Evolutionary conservation across 1,284 basidiomycete species (phyloP).

Genomic region (Salmacisia buchloeana): DNA sequence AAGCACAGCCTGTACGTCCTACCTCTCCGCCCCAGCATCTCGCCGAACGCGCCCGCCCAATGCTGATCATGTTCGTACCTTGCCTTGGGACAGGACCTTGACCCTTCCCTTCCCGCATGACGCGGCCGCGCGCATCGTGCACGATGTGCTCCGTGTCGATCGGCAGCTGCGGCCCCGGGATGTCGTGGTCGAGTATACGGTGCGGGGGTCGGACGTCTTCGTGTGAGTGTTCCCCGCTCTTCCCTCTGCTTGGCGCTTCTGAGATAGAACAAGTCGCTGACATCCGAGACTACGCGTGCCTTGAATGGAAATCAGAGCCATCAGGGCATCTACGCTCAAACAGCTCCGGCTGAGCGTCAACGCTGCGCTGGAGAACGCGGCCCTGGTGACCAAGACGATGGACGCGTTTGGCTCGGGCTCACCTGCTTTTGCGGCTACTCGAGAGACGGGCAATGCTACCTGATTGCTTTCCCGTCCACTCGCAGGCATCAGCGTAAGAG

Average conservation of each 20-base stretch:
- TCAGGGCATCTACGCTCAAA: background rate
- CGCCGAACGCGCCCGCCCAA: too few relatives aligned
- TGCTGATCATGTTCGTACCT: too few relatives aligned
- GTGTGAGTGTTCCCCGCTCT: background rate
- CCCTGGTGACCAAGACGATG: background rate
- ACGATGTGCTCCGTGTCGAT: background rate
- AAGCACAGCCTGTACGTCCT: too few relatives aligned
- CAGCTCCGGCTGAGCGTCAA: constrained; percentile 2
- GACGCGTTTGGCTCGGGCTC: background rate
- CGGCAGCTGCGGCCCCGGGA: background rate
- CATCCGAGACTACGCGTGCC: too few relatives aligned
- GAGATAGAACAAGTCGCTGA: too few relatives aligned
- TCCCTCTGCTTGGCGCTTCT: background rate
- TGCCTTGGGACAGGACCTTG: background rate
- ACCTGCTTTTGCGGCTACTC: background rate
- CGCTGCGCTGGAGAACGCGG: background rate
- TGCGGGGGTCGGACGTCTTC: background rate
- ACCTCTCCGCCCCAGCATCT: too few relatives aligned
- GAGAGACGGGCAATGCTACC: background rate
- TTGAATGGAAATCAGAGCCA: too few relatives aligned
- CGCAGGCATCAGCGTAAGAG: too few relatives aligned
- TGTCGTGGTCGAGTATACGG: background rate
- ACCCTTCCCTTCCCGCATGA: background rate
- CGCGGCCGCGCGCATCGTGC: background rate
- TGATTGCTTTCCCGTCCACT: background rate